Base-by-base conservation (phyloP, 78 protist genomes). In the Monosiga brevicollis region DNA sequence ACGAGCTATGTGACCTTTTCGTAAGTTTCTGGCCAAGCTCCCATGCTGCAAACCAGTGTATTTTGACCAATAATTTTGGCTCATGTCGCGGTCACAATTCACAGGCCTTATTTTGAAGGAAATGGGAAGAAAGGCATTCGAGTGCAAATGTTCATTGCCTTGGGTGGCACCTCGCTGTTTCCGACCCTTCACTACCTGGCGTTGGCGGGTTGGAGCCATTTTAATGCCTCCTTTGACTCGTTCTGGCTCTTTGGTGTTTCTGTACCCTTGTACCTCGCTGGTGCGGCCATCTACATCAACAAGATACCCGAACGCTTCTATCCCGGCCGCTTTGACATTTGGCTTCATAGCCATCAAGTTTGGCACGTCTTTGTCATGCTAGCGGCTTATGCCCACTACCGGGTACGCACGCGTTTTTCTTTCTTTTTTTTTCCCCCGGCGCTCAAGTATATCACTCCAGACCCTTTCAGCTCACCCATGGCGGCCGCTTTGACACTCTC, bases 321-420 rank as follows among this genome's bases (percentile, higher is more conserved):
- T 36, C 78, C 83, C 25, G 83, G 83, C 23, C 1, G 49, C 41
- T 80, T 80, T n/a, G 83, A 80, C 43, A 2, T 29, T 32, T 54
- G 0, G 82, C 23, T 29, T 3, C 83, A 79, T 42, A 37, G 54
- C 36, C 82, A 78, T 72, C 62, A 43, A 37, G 2, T 80, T 35
- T 80, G 49, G 54, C 83, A 80, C 76, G 0, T 80, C 0, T 34
- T n/a, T 10, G 83, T 80, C 10, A 76, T 80, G 23, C 0, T n/a
- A 10, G 83, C 70, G 37, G 83, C 76, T 26, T 25, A 62, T 26
- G 0, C 34, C 26, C 83, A 80, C 49, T 80, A 62, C 76, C 11
- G 1, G n/a, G 83, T 23, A 10, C 29, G 37, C 15, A 2, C 75
- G 2, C 29, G 37, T 71, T 20, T 71, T 71, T 20, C 29, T 71